phyloP scores from a whole-genome alignment of 2,329 filamentous ascomycete genomes.

The Cladophialophora bantiana region DNA sequence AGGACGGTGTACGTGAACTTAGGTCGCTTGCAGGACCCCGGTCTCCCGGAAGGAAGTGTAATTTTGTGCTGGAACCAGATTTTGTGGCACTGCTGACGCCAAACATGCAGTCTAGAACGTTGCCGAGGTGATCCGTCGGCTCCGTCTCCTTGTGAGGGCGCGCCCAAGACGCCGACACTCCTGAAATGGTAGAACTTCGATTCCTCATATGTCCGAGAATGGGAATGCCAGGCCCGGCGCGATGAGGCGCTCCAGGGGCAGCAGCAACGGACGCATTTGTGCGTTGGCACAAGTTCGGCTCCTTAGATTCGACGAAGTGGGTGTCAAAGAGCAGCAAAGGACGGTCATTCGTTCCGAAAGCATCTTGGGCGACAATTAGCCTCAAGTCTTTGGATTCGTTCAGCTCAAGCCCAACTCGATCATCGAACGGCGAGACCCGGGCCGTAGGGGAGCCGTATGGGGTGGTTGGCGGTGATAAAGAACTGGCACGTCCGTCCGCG shows the following conservation, averaged over 20 bases:
- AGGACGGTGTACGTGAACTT: constrained; percentile 21
- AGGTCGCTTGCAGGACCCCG: constrained; percentile 22
- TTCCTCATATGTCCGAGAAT: constrained; percentile 52
- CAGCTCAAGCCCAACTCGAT: constrained; percentile 55
- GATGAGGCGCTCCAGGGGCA: constrained; percentile 41
- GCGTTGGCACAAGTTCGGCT: constrained; percentile 17
- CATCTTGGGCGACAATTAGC: constrained; percentile 57
- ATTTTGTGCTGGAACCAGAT: constrained; percentile 65
- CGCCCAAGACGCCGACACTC: constrained; percentile 47
- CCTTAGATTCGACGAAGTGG: constrained; percentile 38
- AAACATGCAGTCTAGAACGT: constrained; percentile 66
- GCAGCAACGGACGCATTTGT: constrained; percentile 8
- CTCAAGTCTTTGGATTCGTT: constrained; percentile 54
- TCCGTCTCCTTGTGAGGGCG: constrained; percentile 42
- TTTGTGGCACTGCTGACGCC: constrained; percentile 65
- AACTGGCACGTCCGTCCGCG: constrained; percentile 50
- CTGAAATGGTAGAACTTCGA: constrained; percentile 55
- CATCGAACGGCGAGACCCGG: constrained; percentile 54
- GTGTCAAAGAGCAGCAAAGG: constrained; percentile 56
- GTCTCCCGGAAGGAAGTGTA: constrained; percentile 59
- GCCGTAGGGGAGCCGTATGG: constrained; percentile 49
- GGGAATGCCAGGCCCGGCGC: constrained; percentile 45
- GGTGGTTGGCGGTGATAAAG: constrained; percentile 50
- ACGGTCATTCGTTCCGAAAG: constrained; percentile 55
- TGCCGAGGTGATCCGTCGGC: constrained; percentile 59